Evolutionary conservation across 345 rosid species (phyloP), one percentile per base, ranked within the genome.

Genomic region (Crucihimalaya himalaica): DNA sequence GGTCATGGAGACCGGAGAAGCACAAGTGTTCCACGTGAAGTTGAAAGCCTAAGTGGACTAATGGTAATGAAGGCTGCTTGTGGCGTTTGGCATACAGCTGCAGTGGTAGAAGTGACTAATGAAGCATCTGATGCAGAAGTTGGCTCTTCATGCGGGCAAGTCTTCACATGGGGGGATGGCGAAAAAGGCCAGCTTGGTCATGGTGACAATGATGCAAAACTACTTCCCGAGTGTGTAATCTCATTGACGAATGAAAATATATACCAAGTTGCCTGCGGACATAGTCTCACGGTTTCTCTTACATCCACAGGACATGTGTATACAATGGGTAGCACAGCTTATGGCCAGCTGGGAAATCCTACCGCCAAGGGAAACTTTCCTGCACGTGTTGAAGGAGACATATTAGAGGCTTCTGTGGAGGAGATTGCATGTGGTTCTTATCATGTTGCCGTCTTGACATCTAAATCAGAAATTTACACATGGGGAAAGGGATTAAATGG

Each of bases 81-180:
- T 86, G 97, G 97, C 62, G 82, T 84, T 79, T 91, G 97, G 98
- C 98, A 93, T 81, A 93, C 96, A 60, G 94, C 88, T 46, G 98
- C 96, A 55, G 86, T 86, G 19, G 87, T 89, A 73, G 95, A 87
- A 80, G 73, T 78, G 60, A 64, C 58, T 25, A 74, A 53, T 48
- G 87, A 84, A 62, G 72, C 82, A 65, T 72, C 84, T 76, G 78
- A 73, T 72, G 74, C 81, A 35, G 89, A 68, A 70, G 54, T 66
- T 69, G 78, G 70, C 77, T 78, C 82, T 47, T 75, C 82, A 5
- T 70, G 31, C 14, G 84, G 86, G 45, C 83, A 84, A 57, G 84
- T 93, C 7, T 93, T 81, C 79, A 91, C 98, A 28, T 91, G 98
- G 98, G 98, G 98, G 4, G 86, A 83, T 83, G 97, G 97, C 55